Conservation (phyloP, 2,329 filamentous ascomycete species). For the Ciborinia camelliae region DNA sequence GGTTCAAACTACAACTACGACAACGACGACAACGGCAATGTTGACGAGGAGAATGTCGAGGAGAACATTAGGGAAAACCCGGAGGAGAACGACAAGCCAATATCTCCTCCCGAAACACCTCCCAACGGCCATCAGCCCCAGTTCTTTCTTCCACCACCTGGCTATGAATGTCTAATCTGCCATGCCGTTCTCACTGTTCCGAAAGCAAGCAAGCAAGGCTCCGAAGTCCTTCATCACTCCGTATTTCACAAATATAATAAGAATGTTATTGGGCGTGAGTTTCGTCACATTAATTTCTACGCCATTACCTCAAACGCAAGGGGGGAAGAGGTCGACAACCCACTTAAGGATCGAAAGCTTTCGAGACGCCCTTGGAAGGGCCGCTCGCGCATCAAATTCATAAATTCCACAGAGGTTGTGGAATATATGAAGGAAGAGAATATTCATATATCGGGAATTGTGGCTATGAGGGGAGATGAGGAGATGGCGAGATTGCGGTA, state of each 20-base stretch:
- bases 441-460: background rate
- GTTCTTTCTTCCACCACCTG: background rate
- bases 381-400: background rate
- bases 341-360: background rate
- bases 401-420: background rate
- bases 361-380: background rate
- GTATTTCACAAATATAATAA: background rate
- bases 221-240: background rate
- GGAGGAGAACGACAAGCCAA: background rate
- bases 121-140: no score
- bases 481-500: background rate
- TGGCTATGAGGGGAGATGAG: background rate
- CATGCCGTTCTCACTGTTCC: background rate
- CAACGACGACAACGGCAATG: no score
- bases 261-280: background rate
- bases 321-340: background rate
- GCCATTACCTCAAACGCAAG: background rate
- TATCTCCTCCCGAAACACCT: background rate
- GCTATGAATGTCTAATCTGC: background rate
- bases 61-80: no score
- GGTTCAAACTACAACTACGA: background rate
- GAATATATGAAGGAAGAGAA: background rate
- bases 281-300: background rate
- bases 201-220: background rate
- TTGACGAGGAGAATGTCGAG: no score